Evolutionary conservation across 352 stramenopile genomes (phyloP).

Genomic region (Plasmopara halstedii): DNA sequence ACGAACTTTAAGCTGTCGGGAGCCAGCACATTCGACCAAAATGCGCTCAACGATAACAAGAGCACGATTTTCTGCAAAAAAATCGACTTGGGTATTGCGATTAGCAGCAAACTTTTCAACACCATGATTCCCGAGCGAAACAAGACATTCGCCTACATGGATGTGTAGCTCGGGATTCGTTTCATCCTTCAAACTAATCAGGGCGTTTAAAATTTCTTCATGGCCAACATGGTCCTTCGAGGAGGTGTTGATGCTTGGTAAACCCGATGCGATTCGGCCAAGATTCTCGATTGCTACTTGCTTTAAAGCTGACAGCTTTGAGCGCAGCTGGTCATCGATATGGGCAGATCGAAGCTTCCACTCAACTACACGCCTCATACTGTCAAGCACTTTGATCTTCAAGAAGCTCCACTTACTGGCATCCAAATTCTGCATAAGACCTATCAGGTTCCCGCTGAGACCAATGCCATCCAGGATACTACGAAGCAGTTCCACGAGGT

Average conservation of each 20-base stretch:
- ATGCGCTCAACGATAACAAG: slow-evolving; percentile 34
- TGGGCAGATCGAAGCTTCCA: slow-evolving; percentile 35
- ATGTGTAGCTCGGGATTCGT: slow-evolving; percentile 44
- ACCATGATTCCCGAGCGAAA: slow-evolving; percentile 39
- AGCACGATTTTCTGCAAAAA: slow-evolving; percentile 26
- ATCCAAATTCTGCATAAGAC: slow-evolving; percentile 14
- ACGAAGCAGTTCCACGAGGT: slow-evolving; percentile 28
- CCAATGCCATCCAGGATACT: slow-evolving; percentile 38
- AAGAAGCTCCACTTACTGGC: slow-evolving; percentile 26
- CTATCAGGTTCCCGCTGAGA: slow-evolving; percentile 21
- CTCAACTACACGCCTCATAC: slow-evolving; percentile 28
- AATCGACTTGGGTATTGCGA: slow-evolving; percentile 7
- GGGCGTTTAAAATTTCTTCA: slow-evolving; percentile 17
- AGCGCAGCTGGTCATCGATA: slow-evolving; percentile 33
- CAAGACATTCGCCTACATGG: slow-evolving; percentile 37
- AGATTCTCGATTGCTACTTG: slow-evolving; percentile 35
- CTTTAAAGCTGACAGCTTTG: slow-evolving; percentile 33
- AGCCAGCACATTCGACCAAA: slow-evolving; percentile 27
- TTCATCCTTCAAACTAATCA: slow-evolving; percentile 22
- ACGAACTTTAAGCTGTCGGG: slow-evolving; percentile 34
- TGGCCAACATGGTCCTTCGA: slow-evolving; percentile 14
- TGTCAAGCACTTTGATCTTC: slow-evolving; percentile 20
- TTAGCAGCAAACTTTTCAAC: slow-evolving; percentile 14
- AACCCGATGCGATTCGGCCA: slow-evolving; percentile 19
- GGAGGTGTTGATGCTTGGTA: slow-evolving; percentile 15